Conservation (phyloP, 768 basidiomycete genomes). For the Terana coerulea region DNA sequence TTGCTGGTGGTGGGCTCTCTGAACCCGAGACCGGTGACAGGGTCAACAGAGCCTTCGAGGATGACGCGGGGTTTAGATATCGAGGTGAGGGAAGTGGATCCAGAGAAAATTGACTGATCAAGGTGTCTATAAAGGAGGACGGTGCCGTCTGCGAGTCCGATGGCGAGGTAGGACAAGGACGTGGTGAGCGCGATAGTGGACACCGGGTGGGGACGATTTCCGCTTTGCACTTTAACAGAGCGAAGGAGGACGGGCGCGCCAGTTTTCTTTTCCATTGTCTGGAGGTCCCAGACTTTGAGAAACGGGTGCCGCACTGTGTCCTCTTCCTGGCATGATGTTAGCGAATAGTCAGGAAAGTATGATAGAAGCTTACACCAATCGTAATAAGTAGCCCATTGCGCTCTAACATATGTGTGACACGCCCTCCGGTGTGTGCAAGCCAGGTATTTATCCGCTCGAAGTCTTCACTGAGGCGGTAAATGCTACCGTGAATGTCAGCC, state of each 20-base stretch:
- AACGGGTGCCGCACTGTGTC: conserved; percentile 59
- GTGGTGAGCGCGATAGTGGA: conserved; percentile 77
- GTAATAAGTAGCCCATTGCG: conserved; percentile 79
- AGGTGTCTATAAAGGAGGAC: conserved; percentile 90
- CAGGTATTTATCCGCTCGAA: conserved; percentile 72
- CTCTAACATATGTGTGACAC: conserved; percentile 87
- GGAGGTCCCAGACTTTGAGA: conserved; percentile 88
- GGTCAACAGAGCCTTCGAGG: conserved; percentile 82
- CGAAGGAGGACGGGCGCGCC: conserved; percentile 62
- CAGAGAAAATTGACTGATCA: conserved; percentile 79
- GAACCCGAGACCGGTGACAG: conserved; percentile 92
- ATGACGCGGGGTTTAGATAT: conserved; percentile 85
- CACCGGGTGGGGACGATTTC: conserved; percentile 79
- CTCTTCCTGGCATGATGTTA: conserved; percentile 59
- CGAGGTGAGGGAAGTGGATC: conserved; percentile 58
- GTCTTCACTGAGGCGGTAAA: conserved; percentile 71
- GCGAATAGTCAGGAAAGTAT: not conserved
- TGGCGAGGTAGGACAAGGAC: conserved; percentile 77
- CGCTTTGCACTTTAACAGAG: conserved; percentile 71
- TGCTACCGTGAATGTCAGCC: conserved; percentile 82
- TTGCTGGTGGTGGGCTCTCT: conserved; percentile 47
- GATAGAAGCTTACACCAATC: conserved; percentile 63
- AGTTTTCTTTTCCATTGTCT: conserved; percentile 62
- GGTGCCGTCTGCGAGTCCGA: conserved; percentile 93
- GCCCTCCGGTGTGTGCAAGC: conserved; percentile 74